A percentile compares a stretch with the other conserved stretches of the same genome.
These are phyloP conservation scores for Sugiyamaella sp. DNA, from an alignment of 1,139 yeast genomes.

Conservation along the genomic window DNA sequence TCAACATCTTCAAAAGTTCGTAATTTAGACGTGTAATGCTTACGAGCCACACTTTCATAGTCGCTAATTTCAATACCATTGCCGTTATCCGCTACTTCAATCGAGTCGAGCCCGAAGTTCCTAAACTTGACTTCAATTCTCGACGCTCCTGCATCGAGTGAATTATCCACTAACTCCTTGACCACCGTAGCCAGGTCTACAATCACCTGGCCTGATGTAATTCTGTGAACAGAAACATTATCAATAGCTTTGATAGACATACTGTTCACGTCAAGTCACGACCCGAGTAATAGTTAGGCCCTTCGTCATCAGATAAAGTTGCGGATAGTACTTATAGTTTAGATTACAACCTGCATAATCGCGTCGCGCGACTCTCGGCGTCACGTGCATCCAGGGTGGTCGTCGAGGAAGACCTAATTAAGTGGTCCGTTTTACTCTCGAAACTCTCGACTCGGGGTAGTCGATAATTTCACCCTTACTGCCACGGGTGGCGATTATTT, in stretches of 20 bases:
- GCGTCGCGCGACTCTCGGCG: too few species aligned
- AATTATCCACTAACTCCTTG: slow-evolving; percentile 85
- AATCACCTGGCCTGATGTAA: slow-evolving; percentile 94
- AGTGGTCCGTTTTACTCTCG: too few species aligned
- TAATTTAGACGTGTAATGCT: slow-evolving; percentile 83
- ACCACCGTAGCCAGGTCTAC: slow-evolving; percentile 74
- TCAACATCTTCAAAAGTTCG: slow-evolving; percentile 57
- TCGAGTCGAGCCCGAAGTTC: slow-evolving; percentile 73
- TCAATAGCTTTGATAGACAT: slow-evolving; percentile 46
- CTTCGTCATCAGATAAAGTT: too few species aligned
- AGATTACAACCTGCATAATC: too few species aligned
- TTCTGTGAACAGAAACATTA: slow-evolving; percentile 59
- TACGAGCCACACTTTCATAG: slow-evolving; percentile 61
- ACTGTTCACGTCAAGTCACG: too few species aligned
- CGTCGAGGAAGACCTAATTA: too few species aligned
- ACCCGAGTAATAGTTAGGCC: too few species aligned
- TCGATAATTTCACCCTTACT: too few species aligned
- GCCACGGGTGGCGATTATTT: too few species aligned
- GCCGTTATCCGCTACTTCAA: slow-evolving; percentile 80
- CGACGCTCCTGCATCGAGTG: slow-evolving; percentile 75
- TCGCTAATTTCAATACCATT: slow-evolving; percentile 66
- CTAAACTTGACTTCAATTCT: slow-evolving; percentile 66
- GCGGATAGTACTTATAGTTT: too few species aligned
- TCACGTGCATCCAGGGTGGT: too few species aligned
- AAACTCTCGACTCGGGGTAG: too few species aligned